Evolutionary conservation across 768 basidiomycete species (phyloP).

Genomic region (Trametes coccinea): DNA sequence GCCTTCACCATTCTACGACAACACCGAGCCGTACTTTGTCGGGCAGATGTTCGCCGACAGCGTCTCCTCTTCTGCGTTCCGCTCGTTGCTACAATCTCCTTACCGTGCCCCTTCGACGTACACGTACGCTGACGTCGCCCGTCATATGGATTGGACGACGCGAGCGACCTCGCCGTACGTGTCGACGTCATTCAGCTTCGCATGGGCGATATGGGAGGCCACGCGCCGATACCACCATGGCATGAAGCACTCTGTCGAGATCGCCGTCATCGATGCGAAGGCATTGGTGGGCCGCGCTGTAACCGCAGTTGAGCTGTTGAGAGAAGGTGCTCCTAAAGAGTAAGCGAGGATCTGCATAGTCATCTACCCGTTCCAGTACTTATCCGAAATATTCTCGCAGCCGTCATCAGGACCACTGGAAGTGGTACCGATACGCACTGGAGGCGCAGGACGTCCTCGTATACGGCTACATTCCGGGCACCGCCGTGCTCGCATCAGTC

Average conservation of each 20-base stretch:
- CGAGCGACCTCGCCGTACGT: constrained; percentile 67
- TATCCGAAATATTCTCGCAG: constrained; percentile 33
- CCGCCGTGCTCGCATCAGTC: constrained; percentile 68
- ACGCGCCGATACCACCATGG: constrained; percentile 69
- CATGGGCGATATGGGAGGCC: constrained; percentile 84
- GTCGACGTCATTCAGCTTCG: constrained; percentile 78
- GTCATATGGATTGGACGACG: constrained; percentile 80
- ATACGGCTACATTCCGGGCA: constrained; percentile 63
- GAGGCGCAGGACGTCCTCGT: constrained; percentile 79
- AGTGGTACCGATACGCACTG: constrained; percentile 73
- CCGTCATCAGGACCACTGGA: constrained; percentile 65
- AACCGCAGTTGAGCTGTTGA: constrained; percentile 65
- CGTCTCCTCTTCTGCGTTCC: constrained; percentile 26
- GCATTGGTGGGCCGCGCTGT: constrained; percentile 57
- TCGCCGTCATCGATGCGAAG: constrained; percentile 74
- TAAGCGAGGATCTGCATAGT: constrained; percentile 35
- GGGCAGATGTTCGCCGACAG: constrained; percentile 61
- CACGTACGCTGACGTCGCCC: constrained; percentile 63
- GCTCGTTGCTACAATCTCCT: constrained; percentile 28
- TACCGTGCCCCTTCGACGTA: constrained; percentile 30
- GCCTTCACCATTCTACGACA: constrained; percentile 50
- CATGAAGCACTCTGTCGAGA: constrained; percentile 74
- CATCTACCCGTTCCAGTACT: not conserved
- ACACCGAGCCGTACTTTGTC: constrained; percentile 64
- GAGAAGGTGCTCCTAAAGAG: constrained; percentile 54